Base-by-base conservation (phyloP, 2,329 filamentous ascomycete genomes). In the Pseudodiploospora longispora region DNA sequence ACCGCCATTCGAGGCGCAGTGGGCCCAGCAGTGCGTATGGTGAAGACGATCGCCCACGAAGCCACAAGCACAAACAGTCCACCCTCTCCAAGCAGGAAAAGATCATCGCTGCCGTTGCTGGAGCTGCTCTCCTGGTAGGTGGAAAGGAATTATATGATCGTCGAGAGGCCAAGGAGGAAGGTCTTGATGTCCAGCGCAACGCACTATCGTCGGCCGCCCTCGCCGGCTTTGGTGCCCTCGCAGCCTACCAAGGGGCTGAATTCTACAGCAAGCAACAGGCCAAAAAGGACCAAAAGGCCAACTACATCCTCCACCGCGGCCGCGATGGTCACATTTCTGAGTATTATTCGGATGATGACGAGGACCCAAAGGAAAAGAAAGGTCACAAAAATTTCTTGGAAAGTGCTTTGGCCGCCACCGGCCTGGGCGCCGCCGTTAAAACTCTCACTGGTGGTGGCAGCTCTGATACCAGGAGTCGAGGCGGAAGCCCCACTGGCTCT, bases 91-190 rank as follows among this genome's bases (percentile, higher is more conserved):
- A 81, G 63, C 76, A 83, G 55, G 74, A 83, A 52, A 82, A 82
- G 63, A 80, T 83, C 50, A 71, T 82, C 38, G 80, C 80, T 27
- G 80, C 78, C n/a, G 72, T 83, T 31, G 75, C 77, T 32, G 80
- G 80, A 36, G 80, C 80, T 42, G 76, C 80, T 30, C 63, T 83
- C 27, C 76, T 78, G n/a, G 76, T 78, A 7, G 80, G 79, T 41
- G 77, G 77, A 41, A 83, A 84, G 62, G 80, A 84, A 58, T 61
- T 83, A 4, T 83, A 74, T 59, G 80, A 84, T 55, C 78, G 80
- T 48, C 74, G 68, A 51, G 75, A 82, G 54, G 77, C 72, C 49
- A 74, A 70, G 51, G 59, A 72, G 44, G 69, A 76, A 4, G 66
- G 70, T 44, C 54, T 51, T 42, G 67, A 75, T 0, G 63, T 80